These are phyloP conservation scores for Penicillium herquei DNA, from an alignment of 495 filamentous ascomycete genomes.

Conservation along the genomic window DNA sequence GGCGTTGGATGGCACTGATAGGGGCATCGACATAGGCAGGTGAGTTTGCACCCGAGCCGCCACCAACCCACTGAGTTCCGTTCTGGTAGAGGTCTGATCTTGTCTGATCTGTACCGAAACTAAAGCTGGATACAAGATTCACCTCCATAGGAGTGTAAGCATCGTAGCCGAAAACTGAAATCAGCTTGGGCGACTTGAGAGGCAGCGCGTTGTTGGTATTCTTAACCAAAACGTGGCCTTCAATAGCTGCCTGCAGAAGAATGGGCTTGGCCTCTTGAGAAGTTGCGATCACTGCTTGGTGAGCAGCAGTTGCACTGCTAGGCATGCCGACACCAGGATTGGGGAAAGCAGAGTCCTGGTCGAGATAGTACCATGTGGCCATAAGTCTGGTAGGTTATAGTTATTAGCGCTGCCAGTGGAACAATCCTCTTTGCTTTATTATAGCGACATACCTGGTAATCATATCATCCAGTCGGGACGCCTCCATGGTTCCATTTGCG, in stretches of 20 bases:
- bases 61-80: conserved; percentile 58
- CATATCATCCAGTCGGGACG: conserved; percentile 56
- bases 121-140: conserved; percentile 7
- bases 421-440: not conserved
- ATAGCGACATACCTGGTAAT: conserved; percentile 30
- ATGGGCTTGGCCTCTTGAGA: conserved; percentile 42
- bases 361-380: conserved; percentile 51
- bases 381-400: conserved; percentile 30
- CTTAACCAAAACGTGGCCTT: conserved; percentile 71
- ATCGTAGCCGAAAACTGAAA: conserved; percentile 69
- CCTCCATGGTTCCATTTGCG: conserved; percentile 43
- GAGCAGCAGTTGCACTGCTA: conserved; percentile 68
- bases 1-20: conserved; percentile 49
- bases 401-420: not conserved
- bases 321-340: conserved; percentile 44
- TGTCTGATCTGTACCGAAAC: conserved; percentile 23
- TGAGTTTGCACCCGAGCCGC: conserved; percentile 20
- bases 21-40: conserved; percentile 48
- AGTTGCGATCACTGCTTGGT: conserved; percentile 59
- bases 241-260: conserved; percentile 56
- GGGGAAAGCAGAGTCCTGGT: conserved; percentile 50
- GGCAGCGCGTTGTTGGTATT: conserved; percentile 62
- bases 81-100: conserved; percentile 12
- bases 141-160: conserved; percentile 31
- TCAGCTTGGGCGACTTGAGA: conserved; percentile 48